Evolutionary conservation across 139 green algal species (phyloP).

Genomic region (Tetraselmis striata): DNA sequence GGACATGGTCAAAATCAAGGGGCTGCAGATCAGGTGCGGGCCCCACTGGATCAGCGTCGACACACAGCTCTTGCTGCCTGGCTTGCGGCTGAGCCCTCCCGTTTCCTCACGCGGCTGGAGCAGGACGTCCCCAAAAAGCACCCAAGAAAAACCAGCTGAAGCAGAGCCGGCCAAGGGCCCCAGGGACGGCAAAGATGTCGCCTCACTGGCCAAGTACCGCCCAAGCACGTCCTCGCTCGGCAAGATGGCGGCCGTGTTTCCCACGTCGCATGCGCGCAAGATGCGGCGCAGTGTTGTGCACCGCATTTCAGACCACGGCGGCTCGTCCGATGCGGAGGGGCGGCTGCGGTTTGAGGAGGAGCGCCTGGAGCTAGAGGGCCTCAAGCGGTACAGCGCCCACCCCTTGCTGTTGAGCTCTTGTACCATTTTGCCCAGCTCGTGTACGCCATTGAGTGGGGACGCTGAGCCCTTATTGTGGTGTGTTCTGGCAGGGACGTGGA

Average conservation of each 20-base stretch:
- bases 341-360: background rate
- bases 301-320: background rate
- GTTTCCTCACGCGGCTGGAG: no score
- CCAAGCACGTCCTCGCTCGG: background rate
- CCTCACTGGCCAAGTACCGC: background rate
- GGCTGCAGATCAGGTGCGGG: background rate
- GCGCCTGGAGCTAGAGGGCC: background rate
- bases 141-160: background rate
- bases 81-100: no score
- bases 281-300: background rate
- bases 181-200: no score
- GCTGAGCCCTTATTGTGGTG: no score
- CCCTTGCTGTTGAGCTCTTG: no score
- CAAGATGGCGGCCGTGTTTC: background rate
- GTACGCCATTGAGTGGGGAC: no score
- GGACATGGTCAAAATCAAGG: background rate
- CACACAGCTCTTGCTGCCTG: no score
- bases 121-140: no score
- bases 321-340: background rate
- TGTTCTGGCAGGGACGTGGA: background rate
- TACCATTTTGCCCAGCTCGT: no score
- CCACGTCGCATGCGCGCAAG: background rate
- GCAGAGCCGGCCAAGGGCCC: no score
- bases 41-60: no score
- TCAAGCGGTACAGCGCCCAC: background rate